Base-by-base conservation (phyloP, 2,329 filamentous ascomycete genomes). In the Colletotrichum shisoi region DNA sequence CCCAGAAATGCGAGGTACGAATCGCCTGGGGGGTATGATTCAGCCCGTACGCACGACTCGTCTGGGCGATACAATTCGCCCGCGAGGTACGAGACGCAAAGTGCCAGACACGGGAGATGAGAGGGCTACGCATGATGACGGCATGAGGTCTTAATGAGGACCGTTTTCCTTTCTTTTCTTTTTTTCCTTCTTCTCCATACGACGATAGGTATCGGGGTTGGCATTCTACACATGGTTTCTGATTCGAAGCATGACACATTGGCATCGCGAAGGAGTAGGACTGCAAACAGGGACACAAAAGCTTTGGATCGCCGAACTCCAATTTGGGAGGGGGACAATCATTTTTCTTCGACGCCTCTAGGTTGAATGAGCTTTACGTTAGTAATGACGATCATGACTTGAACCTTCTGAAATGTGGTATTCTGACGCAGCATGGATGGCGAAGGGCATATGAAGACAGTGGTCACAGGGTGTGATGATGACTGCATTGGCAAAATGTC, bases 331-430 rank as follows among this genome's bases (percentile, higher is more conserved):
- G 42, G 21, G 24, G 1, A 1, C 19, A 11, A 4, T 12, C 15
- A 9, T 9, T 34, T 34, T 59, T 27, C 60, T 60, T 65, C 42
- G 37, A 56, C 56, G 51, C 44, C 61, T 64, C 31, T 52, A 65
- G 52, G 44, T 44, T 56, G 24, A 15, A 49, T n/a, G 42, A 48
- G 49, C 58, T 17, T 51, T 52, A 60, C 62, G 51, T 57, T 67
- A 59, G 37, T 68, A 68, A 68, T 65, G 65, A 68, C 2, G 49
- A 59, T 54, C 63, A 65, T 57, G 65, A 68, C 24, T 37, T 31
- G 24, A 42, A 37, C 1, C 13, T 7, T 6, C 4, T 37, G 44
- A 40, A 4, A 9, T 40, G 19, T 19, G n/a, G n/a, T 37, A 17
- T 44, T 46, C 27, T 39, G n/a, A 24, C n/a, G 34, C 9, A 4